Evolutionary conservation across 129 eudicot genomes (phyloP).

Genomic region (sunflower (Helianthus annuus)): DNA sequence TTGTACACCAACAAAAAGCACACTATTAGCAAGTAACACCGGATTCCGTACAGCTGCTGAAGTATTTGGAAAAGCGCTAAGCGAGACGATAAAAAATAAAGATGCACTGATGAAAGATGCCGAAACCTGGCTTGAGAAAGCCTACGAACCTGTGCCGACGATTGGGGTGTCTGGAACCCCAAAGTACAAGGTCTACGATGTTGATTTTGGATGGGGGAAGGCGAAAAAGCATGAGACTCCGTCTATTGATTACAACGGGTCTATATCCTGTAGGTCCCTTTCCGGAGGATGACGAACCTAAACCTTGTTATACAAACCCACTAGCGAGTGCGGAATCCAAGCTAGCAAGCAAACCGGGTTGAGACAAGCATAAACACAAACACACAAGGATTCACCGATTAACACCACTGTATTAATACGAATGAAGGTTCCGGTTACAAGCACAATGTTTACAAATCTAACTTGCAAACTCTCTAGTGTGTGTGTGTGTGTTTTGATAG

Average conservation of each 20-base stretch:
- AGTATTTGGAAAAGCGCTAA: conserved; percentile 14
- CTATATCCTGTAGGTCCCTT: no score
- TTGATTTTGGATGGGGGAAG: conserved; percentile 41
- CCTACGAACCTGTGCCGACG: background rate
- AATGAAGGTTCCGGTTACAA: no score
- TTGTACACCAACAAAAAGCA: background rate
- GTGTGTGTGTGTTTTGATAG: no score
- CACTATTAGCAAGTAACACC: background rate
- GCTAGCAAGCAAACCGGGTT: no score
- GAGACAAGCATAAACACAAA: no score
- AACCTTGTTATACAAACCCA: no score
- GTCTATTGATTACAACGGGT: conserved; percentile 20
- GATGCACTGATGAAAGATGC: conserved; percentile 7
- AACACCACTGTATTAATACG: no score
- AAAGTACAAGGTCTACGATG: conserved; percentile 26
- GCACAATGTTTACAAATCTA: no score
- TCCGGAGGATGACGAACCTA: no score
- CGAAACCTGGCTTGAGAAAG: background rate
- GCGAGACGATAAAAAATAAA: conserved; percentile 7
- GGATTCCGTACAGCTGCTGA: conserved; percentile 25
- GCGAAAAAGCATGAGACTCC: conserved; percentile 24
- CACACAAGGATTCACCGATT: no score
- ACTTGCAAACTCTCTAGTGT: no score
- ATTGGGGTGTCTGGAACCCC: conserved; percentile 28
- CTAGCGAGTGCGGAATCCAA: no score